phyloP scores from a whole-genome alignment of 164 flowering plant genomes.

The Platanus orientalis region DNA sequence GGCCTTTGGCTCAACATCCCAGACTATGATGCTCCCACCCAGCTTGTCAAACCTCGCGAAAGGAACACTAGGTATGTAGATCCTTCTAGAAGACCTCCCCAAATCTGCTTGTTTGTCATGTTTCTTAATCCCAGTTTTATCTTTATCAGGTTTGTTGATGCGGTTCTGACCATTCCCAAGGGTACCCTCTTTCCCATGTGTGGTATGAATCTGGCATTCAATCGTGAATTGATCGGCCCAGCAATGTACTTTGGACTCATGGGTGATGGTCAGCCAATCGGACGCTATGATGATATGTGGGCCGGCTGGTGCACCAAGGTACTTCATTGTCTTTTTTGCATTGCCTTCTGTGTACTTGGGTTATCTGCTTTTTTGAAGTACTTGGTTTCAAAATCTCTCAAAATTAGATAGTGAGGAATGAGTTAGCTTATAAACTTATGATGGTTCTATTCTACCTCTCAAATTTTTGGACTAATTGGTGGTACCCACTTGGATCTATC shows the following conservation, averaged over 20 bases:
- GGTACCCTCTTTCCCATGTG: conserved; percentile 84
- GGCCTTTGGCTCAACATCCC: conserved; percentile 87
- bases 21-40: conserved; percentile 87
- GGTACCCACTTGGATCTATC: no score
- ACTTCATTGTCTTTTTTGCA: neutral
- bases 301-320: conserved; percentile 82
- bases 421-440: no score
- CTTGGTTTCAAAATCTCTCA: no score
- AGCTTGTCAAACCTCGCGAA: conserved; percentile 77
- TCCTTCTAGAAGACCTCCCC: neutral
- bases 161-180: conserved; percentile 72
- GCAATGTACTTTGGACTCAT: conserved; percentile 82
- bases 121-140: neutral
- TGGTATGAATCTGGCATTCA: conserved; percentile 67
- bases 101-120: neutral
- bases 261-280: conserved; percentile 86
- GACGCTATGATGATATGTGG: conserved; percentile 82
- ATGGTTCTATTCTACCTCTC: no score
- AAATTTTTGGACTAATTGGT: no score
- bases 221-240: conserved; percentile 69
- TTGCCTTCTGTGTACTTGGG: conserved; percentile 79
- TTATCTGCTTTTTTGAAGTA: no score
- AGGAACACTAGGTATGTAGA: conserved; percentile 56
- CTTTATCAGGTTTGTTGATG: conserved; percentile 62
- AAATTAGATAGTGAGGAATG: no score